Percentiles rank a stretch among this genome's conserved stretches.
These are phyloP conservation scores for Aegilops speltoides DNA, from an alignment of 176 grass and related monocot genomes.

Conservation along the genomic window DNA sequence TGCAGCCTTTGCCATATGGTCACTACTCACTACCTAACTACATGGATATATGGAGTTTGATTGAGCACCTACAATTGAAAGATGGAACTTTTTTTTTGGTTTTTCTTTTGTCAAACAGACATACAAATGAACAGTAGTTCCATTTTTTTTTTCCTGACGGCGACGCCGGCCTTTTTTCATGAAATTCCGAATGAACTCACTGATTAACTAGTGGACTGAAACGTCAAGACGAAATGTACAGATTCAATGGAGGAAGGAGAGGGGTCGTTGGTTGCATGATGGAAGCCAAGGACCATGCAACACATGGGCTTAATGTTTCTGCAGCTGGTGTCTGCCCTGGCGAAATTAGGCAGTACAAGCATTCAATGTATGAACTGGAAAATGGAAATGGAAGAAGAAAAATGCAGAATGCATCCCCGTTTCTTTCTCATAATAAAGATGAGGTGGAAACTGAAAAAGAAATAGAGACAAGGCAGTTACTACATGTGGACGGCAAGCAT, in stretches of 20 bases:
- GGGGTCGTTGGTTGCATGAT: slow-evolving; percentile 35
- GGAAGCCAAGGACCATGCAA: slow-evolving; percentile 34
- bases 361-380: slow-evolving; percentile 41
- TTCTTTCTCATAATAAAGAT: neutral
- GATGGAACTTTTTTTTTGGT: neutral
- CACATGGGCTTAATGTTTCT: slow-evolving; percentile 45
- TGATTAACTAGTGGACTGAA: slow-evolving; percentile 33
- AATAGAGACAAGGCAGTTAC: neutral
- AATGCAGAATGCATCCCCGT: neutral
- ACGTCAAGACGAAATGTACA: slow-evolving; percentile 35
- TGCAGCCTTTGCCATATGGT: slow-evolving; percentile 35
- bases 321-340: slow-evolving; percentile 46
- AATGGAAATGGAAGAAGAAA: neutral
- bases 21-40: slow-evolving; percentile 18
- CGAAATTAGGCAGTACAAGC: slow-evolving; percentile 27
- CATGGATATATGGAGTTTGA: slow-evolving; percentile 5
- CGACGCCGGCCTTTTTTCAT: neutral
- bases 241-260: slow-evolving; percentile 35
- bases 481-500: slow-evolving; percentile 22
- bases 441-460: neutral
- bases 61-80: neutral
- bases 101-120: neutral
- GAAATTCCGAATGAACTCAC: slow-evolving; percentile 23
- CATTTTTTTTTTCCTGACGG: neutral
- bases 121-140: neutral